Percentiles rank a stretch among this genome's conserved stretches.
Conservation (phyloP, 176 grass and related monocot species). For the Musa acuminata region DNA sequence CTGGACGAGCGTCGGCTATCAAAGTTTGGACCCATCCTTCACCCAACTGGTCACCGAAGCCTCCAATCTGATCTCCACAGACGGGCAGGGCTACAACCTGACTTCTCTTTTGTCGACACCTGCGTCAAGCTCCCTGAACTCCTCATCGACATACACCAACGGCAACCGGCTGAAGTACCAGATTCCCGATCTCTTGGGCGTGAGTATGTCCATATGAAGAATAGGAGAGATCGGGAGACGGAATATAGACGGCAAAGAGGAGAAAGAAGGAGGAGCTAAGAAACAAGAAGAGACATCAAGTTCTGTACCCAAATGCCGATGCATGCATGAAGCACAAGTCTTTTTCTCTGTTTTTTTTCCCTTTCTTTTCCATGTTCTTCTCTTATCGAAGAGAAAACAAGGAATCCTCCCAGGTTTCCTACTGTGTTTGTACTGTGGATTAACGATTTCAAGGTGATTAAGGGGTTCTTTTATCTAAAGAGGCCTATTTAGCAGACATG, state of each 20-base stretch:
- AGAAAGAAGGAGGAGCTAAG: no score
- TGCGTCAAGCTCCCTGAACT: conserved; percentile 36
- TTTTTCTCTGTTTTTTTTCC: no score
- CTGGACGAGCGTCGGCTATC: not conserved
- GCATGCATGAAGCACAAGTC: no score
- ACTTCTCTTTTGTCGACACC: conserved; percentile 46
- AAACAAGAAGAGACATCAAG: no score
- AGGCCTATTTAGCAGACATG: no score
- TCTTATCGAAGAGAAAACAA: no score
- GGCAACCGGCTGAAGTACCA: conserved; percentile 20
- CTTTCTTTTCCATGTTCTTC: no score
- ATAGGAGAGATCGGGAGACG: not conserved
- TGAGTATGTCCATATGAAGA: conserved; percentile 23
- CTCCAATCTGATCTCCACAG: conserved; percentile 32
- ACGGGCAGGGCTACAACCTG: conserved; percentile 25
- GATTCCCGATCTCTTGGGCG: conserved; percentile 21
- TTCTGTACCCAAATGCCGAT: no score
- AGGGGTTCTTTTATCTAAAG: no score
- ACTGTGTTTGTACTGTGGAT: no score
- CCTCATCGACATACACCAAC: not conserved
- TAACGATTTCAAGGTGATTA: no score
- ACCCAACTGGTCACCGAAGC: conserved; percentile 28
- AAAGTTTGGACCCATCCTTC: conserved; percentile 15
- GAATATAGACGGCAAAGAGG: not conserved
- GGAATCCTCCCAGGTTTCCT: no score